phyloP scores from a whole-genome alignment of 192 early-diverging fungal species.

The Phlyctochytrium planicorne region DNA sequence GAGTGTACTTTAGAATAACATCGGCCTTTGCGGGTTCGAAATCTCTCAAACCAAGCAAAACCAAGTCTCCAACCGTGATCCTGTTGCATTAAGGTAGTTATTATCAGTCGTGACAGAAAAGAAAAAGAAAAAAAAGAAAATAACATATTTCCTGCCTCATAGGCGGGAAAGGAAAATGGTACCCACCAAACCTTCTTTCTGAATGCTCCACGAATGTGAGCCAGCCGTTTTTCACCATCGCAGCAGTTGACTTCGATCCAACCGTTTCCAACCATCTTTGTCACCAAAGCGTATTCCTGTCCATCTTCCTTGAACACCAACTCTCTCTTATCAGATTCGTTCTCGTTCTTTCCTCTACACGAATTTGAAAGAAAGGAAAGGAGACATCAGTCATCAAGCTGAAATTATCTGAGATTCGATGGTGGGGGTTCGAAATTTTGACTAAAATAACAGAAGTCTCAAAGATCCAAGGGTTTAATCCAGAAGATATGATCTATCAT shows the following conservation, averaged over 20 bases:
- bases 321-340: conserved; percentile 93
- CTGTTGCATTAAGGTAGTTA: conserved; percentile 35
- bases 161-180: not conserved
- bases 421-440: not conserved
- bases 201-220: conserved; percentile 96
- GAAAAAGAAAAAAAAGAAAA: no score
- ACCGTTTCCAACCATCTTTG: conserved; percentile 96
- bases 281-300: conserved; percentile 95
- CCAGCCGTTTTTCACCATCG: conserved; percentile 86
- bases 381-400: not conserved
- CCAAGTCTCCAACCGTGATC: conserved; percentile 89
- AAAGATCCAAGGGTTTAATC: not conserved
- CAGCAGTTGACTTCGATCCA: conserved; percentile 87
- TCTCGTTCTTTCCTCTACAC: conserved; percentile 99
- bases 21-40: conserved; percentile 93
- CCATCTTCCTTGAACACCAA: conserved; percentile 96
- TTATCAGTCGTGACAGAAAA: no score
- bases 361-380: conserved; percentile 13
- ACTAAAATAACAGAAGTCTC: not conserved
- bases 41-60: conserved; percentile 86
- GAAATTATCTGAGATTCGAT: not conserved
- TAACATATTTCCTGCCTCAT: no score
- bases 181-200: conserved; percentile 86
- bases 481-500: conserved; percentile 31
- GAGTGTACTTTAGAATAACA: conserved; percentile 93